A percentile compares a stretch with the other conserved stretches of the same genome.
Evolutionary conservation across 1,284 basidiomycete species (phyloP).

Genomic region (Boletus nobilissimus): DNA sequence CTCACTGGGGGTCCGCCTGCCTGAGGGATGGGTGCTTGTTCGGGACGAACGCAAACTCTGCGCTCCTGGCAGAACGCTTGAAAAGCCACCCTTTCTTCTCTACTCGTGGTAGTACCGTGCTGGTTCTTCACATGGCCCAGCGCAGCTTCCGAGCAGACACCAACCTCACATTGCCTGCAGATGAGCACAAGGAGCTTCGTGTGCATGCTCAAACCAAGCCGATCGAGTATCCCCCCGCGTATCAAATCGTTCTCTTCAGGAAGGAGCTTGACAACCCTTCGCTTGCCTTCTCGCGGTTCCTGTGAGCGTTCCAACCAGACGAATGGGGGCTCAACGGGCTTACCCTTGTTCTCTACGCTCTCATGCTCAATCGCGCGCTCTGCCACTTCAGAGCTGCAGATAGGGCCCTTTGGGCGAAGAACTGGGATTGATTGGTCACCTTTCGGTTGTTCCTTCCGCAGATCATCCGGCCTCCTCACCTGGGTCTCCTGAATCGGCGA

Average conservation of each 20-base stretch:
- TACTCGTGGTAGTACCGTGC: background rate
- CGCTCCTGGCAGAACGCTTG: background rate
- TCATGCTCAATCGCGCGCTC: background rate
- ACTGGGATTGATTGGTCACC: background rate
- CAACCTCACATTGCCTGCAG: slow-evolving; percentile 9
- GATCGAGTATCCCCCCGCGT: background rate
- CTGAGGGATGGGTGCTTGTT: background rate
- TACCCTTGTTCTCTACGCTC: background rate
- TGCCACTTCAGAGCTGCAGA: too few species aligned
- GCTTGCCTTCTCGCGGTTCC: background rate
- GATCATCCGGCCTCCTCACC: too few species aligned
- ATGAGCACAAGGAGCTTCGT: slow-evolving; percentile 13
- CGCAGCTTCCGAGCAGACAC: background rate
- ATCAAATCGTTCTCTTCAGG: slow-evolving; percentile 3
- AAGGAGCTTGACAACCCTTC: slow-evolving; percentile 3
- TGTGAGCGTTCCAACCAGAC: background rate
- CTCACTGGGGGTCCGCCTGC: slow-evolving; percentile 20
- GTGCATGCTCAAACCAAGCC: slow-evolving; percentile 11
- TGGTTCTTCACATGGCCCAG: slow-evolving; percentile 17
- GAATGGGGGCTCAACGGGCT: background rate
- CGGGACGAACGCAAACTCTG: background rate
- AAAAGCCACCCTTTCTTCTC: background rate
- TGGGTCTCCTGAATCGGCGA: background rate
- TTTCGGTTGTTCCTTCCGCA: too few species aligned
- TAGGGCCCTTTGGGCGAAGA: background rate